Conservation (phyloP, 345 rosid genomes). For the Triadica sebifera region DNA sequence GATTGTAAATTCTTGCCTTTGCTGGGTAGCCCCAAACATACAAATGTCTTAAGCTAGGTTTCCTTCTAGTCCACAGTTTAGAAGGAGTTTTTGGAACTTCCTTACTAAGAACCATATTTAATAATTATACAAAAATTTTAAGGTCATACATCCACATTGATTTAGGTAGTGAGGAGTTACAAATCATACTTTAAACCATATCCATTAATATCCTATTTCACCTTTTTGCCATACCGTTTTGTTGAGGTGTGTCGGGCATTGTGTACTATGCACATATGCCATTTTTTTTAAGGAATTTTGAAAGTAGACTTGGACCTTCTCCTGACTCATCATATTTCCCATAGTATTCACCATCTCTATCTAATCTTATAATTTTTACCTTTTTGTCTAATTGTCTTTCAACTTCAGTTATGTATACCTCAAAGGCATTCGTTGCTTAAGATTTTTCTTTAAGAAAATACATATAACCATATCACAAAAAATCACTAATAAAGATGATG, state of each 20-base stretch:
- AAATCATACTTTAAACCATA: neutral
- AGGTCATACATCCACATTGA: neutral
- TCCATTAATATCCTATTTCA: neutral
- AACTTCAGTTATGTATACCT: neutral
- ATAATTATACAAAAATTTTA: neutral
- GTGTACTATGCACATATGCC: too few species aligned
- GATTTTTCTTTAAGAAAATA: neutral
- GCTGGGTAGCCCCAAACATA: neutral
- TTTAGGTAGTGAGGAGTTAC: neutral
- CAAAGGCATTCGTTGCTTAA: neutral
- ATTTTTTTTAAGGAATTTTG: too few species aligned
- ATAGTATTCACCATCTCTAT: too few species aligned
- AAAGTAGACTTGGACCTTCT: too few species aligned
- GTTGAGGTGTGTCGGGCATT: too few species aligned
- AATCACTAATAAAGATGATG: neutral
- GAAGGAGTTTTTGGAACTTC: neutral
- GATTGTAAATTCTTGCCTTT: neutral
- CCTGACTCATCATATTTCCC: too few species aligned
- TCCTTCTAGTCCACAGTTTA: neutral
- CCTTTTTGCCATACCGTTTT: neutral
- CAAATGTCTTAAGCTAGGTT: neutral
- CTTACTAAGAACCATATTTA: constrained; percentile 1
- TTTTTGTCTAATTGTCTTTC: neutral
- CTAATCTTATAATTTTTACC: neutral
- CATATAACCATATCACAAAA: neutral